Conservation (phyloP, 2,329 filamentous ascomycete species). For the Mariannaea sp. region DNA sequence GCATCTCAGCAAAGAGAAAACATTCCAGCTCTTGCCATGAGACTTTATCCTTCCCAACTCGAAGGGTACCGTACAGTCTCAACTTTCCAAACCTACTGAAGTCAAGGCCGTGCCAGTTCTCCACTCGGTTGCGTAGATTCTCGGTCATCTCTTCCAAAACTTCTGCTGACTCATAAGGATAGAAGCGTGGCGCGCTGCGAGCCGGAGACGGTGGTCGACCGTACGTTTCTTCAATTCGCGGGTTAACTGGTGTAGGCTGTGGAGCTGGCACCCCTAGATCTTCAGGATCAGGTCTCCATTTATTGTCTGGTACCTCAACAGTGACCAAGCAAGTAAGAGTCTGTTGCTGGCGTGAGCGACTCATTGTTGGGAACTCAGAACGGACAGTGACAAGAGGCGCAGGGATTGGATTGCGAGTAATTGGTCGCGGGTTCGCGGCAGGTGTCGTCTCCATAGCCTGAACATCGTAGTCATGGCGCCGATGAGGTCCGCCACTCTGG, state of each 20-base stretch:
- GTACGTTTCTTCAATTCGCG: constrained; percentile 58
- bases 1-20: constrained; percentile 97
- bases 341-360: constrained; percentile 88
- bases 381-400: constrained; percentile 90
- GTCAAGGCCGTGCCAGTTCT: constrained; percentile 97
- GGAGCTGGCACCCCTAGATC: constrained; percentile 66
- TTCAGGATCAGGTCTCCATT: constrained; percentile 85
- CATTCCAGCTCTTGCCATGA: constrained; percentile 98
- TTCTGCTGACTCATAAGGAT: constrained; percentile 76
- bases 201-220: constrained; percentile 64
- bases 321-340: constrained; percentile 93
- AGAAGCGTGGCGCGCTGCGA: constrained; percentile 62
- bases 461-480: constrained; percentile 91
- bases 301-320: constrained; percentile 89
- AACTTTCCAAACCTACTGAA: constrained; percentile 92
- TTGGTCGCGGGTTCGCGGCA: constrained; percentile 73
- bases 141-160: constrained; percentile 85
- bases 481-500: constrained; percentile 67
- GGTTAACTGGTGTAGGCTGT: constrained; percentile 46
- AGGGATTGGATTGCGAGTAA: constrained; percentile 85
- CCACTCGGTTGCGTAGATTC: constrained; percentile 81
- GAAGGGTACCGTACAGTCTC: constrained; percentile 83
- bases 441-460: constrained; percentile 93
- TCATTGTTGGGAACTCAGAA: constrained; percentile 96
- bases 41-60: constrained; percentile 93